These are phyloP conservation scores for Anisodus acutangulus DNA, from an alignment of 257 asterid species.

Conservation along the genomic window DNA sequence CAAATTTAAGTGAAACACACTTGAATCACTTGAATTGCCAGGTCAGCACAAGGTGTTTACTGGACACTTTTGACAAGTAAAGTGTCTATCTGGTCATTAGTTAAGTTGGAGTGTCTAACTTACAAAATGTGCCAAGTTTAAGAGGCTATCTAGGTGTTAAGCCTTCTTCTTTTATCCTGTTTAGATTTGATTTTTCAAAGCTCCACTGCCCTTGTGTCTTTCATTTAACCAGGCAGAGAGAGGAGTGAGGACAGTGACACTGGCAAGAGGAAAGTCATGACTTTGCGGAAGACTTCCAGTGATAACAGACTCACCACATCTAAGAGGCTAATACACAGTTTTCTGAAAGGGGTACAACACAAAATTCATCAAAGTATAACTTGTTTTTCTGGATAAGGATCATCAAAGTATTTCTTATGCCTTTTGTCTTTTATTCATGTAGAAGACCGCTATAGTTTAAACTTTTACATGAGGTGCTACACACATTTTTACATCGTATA, in stretches of 20 bases:
- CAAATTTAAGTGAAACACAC: no score
- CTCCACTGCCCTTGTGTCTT: background rate
- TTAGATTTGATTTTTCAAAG: background rate
- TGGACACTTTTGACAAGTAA: no score
- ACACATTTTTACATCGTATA: background rate
- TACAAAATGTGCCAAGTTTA: no score
- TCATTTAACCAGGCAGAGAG: background rate
- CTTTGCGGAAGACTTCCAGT: background rate
- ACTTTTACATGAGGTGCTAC: background rate
- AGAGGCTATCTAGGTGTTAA: no score
- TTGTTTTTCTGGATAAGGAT: no score
- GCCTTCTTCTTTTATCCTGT: background rate
- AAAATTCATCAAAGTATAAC: background rate
- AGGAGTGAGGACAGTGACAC: background rate
- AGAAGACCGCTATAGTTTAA: background rate
- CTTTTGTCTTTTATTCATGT: background rate
- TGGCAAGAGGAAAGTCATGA: background rate
- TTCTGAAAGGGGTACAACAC: background rate
- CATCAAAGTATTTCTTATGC: background rate
- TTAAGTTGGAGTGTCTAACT: no score
- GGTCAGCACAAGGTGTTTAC: no score
- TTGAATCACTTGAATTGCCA: no score
- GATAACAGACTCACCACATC: slow-evolving; percentile 5
- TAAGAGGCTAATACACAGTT: background rate
- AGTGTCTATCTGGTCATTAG: no score